These are phyloP conservation scores for Cadophora sp. DNA, from an alignment of 2,329 filamentous ascomycete species.

Conservation along the genomic window DNA sequence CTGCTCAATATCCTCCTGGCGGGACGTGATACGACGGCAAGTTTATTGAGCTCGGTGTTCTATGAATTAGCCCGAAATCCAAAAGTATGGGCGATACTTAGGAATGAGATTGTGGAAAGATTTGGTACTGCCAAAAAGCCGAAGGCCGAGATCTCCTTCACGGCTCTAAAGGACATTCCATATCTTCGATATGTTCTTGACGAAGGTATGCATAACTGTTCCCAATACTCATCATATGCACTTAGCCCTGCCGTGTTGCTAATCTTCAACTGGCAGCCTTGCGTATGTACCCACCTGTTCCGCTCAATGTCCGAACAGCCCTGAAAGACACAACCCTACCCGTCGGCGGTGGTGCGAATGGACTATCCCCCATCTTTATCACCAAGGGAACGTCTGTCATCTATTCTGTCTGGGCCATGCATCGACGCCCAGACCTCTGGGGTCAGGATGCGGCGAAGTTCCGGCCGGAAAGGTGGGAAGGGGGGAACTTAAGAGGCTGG, in stretches of 20 bases:
- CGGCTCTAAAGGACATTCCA: conserved; percentile 83
- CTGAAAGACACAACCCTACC: conserved; percentile 76
- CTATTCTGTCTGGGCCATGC: conserved; percentile 65
- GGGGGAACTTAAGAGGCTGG: not conserved
- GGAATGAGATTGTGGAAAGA: conserved; percentile 42
- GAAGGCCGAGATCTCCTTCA: conserved; percentile 65
- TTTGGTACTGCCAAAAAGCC: conserved; percentile 62
- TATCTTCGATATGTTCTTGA: conserved; percentile 60
- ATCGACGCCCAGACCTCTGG: conserved; percentile 69
- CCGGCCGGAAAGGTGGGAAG: conserved; percentile 69
- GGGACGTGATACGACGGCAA: not conserved
- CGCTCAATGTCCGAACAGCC: conserved; percentile 76
- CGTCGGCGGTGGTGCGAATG: conserved; percentile 68
- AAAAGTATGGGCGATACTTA: not conserved
- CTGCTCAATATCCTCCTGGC: conserved; percentile 55
- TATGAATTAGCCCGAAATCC: not conserved
- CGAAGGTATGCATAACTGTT: not conserved
- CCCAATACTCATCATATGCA: not conserved
- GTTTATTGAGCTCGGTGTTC: not conserved
- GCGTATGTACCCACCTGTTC: conserved; percentile 73
- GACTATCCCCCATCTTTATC: conserved; percentile 64
- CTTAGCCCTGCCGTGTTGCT: not conserved
- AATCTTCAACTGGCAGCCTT: not conserved
- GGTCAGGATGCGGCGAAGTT: conserved; percentile 58
- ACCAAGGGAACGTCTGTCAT: conserved; percentile 67